These are phyloP conservation scores for Colletotrichum neosansevieriae DNA, from an alignment of 2,329 filamentous ascomycete genomes.

Conservation along the genomic window DNA sequence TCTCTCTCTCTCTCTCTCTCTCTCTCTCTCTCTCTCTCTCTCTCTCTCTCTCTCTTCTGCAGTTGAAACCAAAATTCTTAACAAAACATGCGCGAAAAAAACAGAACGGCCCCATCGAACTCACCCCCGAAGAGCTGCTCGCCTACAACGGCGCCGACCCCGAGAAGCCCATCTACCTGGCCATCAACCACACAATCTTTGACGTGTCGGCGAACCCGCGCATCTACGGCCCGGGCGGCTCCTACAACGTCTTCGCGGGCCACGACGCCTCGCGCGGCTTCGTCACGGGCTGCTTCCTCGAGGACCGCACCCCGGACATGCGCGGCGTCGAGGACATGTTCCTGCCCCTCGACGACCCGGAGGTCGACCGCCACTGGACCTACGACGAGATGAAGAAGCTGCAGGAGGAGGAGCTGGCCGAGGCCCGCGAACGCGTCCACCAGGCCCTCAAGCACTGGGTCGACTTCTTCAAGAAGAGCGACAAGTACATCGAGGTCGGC, in stretches of 20 bases:
- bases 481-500: constrained; percentile 86
- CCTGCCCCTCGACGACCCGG: constrained; percentile 72
- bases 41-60: too few relatives aligned
- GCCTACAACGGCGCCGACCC: constrained; percentile 83
- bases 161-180: constrained; percentile 85
- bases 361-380: constrained; percentile 70
- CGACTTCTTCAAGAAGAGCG: constrained; percentile 81
- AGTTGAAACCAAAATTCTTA: constrained; percentile 24
- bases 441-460: constrained; percentile 84
- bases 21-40: too few relatives aligned
- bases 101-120: constrained; percentile 70
- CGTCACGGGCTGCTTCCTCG: constrained; percentile 91
- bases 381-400: constrained; percentile 65
- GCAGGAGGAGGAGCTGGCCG: constrained; percentile 72
- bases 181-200: constrained; percentile 88
- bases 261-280: constrained; percentile 88
- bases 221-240: constrained; percentile 86
- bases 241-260: constrained; percentile 89
- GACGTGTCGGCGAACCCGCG: constrained; percentile 78
- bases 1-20: too few relatives aligned
- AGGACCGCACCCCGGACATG: constrained; percentile 86
- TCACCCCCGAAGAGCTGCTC: constrained; percentile 81
- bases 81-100: constrained; percentile 49
- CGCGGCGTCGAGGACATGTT: constrained; percentile 90
- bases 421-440: constrained; percentile 74